Evolutionary conservation across 75 land plant genomes (phyloP).

Genomic region (Sequoiadendron giganteum): DNA sequence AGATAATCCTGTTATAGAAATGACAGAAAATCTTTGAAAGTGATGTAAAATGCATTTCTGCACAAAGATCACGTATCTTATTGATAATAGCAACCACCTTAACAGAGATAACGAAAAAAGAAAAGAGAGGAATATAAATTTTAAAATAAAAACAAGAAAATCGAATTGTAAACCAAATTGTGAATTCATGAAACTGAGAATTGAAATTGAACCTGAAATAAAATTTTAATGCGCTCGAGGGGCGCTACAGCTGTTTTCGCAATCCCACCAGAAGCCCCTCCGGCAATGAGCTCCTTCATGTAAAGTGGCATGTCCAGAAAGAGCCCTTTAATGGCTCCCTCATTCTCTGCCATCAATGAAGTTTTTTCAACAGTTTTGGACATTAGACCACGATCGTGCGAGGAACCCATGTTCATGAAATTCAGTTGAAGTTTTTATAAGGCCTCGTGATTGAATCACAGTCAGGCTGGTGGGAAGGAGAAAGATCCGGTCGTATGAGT

Average conservation of each 20-base stretch:
- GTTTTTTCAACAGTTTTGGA: not conserved
- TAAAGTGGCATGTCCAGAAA: constrained; percentile 37
- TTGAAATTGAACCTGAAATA: constrained; percentile 60
- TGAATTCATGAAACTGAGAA: not conserved
- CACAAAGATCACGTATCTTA: no score
- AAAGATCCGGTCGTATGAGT: not conserved
- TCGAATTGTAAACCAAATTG: not conserved
- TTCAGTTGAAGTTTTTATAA: not conserved
- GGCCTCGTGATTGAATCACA: not conserved
- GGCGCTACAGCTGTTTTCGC: constrained; percentile 91
- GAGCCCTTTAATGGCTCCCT: not conserved
- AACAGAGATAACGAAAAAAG: not conserved
- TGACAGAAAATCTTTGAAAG: no score
- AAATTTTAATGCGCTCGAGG: constrained; percentile 83
- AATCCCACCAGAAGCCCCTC: constrained; percentile 82
- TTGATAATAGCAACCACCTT: not conserved
- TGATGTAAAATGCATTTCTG: no score
- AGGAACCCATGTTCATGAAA: not conserved
- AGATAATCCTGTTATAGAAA: no score
- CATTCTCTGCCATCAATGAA: not conserved
- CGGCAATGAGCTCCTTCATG: constrained; percentile 81
- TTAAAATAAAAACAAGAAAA: no score
- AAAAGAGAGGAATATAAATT: not conserved
- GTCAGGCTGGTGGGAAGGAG: not conserved
- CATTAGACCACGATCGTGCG: not conserved